These are phyloP conservation scores for Mycena kentingensis DNA, from an alignment of 768 basidiomycete species.

Conservation along the genomic window DNA sequence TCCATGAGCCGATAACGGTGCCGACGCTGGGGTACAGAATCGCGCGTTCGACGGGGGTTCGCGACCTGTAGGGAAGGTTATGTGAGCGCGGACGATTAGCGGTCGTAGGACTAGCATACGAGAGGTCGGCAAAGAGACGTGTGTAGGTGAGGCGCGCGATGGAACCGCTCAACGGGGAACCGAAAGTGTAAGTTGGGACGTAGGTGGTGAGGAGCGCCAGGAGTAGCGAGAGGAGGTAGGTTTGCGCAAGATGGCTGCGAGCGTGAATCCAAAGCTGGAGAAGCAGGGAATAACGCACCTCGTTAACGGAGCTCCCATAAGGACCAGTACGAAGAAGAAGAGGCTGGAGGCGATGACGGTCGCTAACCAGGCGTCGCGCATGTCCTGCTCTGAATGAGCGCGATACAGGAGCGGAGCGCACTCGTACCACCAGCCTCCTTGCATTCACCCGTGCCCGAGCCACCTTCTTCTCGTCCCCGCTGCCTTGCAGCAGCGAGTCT, in stretches of 20 bases:
- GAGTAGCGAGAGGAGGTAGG: slow-evolving; percentile 68
- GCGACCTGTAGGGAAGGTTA: slow-evolving; percentile 38
- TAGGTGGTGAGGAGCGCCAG: slow-evolving; percentile 67
- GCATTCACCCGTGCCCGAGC: slow-evolving; percentile 42
- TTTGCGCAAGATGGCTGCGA: slow-evolving; percentile 55
- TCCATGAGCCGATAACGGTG: slow-evolving; percentile 74
- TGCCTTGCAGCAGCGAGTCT: slow-evolving; percentile 40
- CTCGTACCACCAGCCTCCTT: slow-evolving; percentile 42
- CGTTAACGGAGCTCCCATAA: slow-evolving; percentile 76
- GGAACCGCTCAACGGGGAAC: slow-evolving; percentile 56
- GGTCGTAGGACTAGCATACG: slow-evolving; percentile 52
- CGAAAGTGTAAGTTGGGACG: slow-evolving; percentile 70
- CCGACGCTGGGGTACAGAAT: slow-evolving; percentile 81
- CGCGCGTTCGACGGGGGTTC: slow-evolving; percentile 72
- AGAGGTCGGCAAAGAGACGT: slow-evolving; percentile 77
- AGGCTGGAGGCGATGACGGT: slow-evolving; percentile 52
- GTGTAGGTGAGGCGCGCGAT: slow-evolving; percentile 69
- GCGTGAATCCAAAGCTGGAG: slow-evolving; percentile 8
- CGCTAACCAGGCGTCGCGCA: slow-evolving; percentile 51
- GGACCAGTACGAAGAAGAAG: slow-evolving; percentile 52
- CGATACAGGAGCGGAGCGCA: not conserved
- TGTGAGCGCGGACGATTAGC: not conserved
- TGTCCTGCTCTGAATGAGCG: slow-evolving; percentile 41
- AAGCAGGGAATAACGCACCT: slow-evolving; percentile 42
- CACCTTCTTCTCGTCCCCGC: slow-evolving; percentile 44